Percentiles rank a stretch among this genome's conserved stretches.
These are phyloP conservation scores for Pyropia yezoensis DNA, from an alignment of 23 red algal species.

Conservation along the genomic window DNA sequence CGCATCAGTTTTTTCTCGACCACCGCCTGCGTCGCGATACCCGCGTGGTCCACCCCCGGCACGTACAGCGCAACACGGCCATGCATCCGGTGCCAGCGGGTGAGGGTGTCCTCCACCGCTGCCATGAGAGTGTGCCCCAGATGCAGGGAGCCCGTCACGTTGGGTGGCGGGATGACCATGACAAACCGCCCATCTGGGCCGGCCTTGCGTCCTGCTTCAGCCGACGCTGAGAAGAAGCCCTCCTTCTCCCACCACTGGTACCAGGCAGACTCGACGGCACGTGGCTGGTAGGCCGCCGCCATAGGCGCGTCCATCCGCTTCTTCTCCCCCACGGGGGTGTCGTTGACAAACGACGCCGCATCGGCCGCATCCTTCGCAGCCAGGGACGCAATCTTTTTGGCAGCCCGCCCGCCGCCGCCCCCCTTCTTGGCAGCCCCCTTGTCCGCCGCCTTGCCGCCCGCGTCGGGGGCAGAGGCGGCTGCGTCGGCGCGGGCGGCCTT, in stretches of 20 bases:
- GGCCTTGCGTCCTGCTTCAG: constrained; percentile 7
- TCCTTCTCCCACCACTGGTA: constrained; percentile 97
- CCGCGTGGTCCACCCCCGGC: constrained; percentile 95
- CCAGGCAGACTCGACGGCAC: constrained; percentile 86
- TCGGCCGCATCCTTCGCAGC: constrained; percentile 15
- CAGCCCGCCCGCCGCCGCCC: background rate
- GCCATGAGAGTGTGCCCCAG: constrained; percentile 93
- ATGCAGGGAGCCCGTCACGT: constrained; percentile 95
- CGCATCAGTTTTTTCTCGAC: constrained; percentile 88
- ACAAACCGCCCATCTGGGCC: constrained; percentile 51
- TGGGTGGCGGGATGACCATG: constrained; percentile 98
- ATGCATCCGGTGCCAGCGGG: constrained; percentile 93
- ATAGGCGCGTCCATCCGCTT: constrained; percentile 60
- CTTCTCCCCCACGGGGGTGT: constrained; percentile 65
- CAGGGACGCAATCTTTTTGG: background rate
- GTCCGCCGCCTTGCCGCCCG: no score
- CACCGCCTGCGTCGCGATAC: constrained; percentile 96
- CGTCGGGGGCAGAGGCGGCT: no score
- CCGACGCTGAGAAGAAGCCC: constrained; percentile 63
- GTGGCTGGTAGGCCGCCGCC: constrained; percentile 75
- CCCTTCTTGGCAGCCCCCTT: no score
- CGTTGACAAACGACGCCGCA: constrained; percentile 52
- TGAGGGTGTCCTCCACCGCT: constrained; percentile 79
- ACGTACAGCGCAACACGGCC: constrained; percentile 71
- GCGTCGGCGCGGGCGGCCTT: constrained; percentile 10